Base-by-base conservation (phyloP, 371 early-diverging fungal genomes). In the Sporodiniella umbellata region DNA sequence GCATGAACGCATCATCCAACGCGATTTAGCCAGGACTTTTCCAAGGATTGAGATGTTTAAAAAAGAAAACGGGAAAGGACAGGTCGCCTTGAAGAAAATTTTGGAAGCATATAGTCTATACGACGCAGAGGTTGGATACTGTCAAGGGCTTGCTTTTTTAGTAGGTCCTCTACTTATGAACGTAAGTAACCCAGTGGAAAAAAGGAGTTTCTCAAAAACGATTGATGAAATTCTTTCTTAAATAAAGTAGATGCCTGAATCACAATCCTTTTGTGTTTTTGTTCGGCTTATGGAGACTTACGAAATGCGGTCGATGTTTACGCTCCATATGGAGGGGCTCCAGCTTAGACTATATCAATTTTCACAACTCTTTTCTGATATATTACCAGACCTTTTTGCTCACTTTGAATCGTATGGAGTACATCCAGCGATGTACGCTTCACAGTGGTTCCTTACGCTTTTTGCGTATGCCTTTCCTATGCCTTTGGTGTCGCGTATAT, bases 141-240 rank as follows among this genome's bases (percentile, higher is more conserved):
- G 97, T 70, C 97, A 98, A 78, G 97, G 97, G 19, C 73, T 97
- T n/a, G 88, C 94, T 8, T 96, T 96, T 63, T 64, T 98, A 28
- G 94, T 90, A 1, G 97, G 94, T 3, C 90, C 95, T n/a, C 55
- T 98, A 53, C 72, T 98, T 42, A 80, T 94, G 73, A 92, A 94
- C 70, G 89, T 88, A 81, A 24, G 33, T 17, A n/a, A n/a, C n/a
- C n/a, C n/a, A n/a, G n/a, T n/a, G n/a, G n/a, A n/a, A n/a, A n/a
- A n/a, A n/a, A n/a, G n/a, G n/a, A n/a, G n/a, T n/a, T n/a, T n/a
- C n/a, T n/a, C n/a, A n/a, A n/a, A n/a, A n/a, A n/a, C n/a, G n/a
- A n/a, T 15, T 50, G 14, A 15, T 3, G 2, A 10, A 33, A 22
- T 2, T 31, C 30, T 17, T 52, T 26, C 28, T 17, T 67, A 8